These are phyloP conservation scores for Leishmania martiniquensis DNA, from an alignment of 208 protist species.

Conservation along the genomic window DNA sequence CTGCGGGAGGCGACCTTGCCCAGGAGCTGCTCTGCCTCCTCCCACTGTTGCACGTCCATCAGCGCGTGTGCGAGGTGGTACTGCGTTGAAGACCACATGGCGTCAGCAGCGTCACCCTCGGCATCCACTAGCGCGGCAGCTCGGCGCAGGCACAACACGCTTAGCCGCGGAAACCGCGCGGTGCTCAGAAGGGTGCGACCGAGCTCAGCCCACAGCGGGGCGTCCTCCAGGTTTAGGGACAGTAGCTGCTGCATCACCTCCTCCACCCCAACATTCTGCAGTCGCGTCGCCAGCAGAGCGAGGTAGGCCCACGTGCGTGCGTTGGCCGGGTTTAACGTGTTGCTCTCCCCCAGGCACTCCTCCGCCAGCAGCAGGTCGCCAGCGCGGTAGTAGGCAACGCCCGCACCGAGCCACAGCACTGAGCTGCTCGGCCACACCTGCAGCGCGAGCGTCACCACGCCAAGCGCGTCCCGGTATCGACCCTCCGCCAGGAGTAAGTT, in stretches of 20 bases:
- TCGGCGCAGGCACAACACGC: conserved; percentile 62
- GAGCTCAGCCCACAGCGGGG: conserved; percentile 71
- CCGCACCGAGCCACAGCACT: conserved; percentile 88
- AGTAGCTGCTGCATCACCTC: conserved; percentile 67
- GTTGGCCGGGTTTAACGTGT: conserved; percentile 86
- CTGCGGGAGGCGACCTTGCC: conserved; percentile 32
- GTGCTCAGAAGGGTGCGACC: conserved; percentile 64
- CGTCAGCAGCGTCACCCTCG: not conserved
- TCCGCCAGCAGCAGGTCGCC: conserved; percentile 70
- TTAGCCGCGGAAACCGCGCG: conserved; percentile 37
- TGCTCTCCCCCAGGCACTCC: conserved; percentile 90
- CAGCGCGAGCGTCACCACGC: conserved; percentile 70
- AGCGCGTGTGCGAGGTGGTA: conserved; percentile 77
- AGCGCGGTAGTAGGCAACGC: conserved; percentile 85
- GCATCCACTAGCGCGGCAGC: conserved; percentile 29
- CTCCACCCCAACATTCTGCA: conserved; percentile 58
- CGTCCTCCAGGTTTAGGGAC: conserved; percentile 62
- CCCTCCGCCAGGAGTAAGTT: conserved; percentile 78
- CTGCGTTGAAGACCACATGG: conserved; percentile 33
- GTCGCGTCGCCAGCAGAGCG: conserved; percentile 47
- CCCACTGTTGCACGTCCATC: conserved; percentile 38
- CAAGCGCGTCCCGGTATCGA: conserved; percentile 75
- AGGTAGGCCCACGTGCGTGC: conserved; percentile 89
- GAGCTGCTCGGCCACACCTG: conserved; percentile 72
- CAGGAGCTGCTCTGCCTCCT: conserved; percentile 64